Evolutionary conservation across 768 basidiomycete species (phyloP).

Genomic region (Suillus subaureus): DNA sequence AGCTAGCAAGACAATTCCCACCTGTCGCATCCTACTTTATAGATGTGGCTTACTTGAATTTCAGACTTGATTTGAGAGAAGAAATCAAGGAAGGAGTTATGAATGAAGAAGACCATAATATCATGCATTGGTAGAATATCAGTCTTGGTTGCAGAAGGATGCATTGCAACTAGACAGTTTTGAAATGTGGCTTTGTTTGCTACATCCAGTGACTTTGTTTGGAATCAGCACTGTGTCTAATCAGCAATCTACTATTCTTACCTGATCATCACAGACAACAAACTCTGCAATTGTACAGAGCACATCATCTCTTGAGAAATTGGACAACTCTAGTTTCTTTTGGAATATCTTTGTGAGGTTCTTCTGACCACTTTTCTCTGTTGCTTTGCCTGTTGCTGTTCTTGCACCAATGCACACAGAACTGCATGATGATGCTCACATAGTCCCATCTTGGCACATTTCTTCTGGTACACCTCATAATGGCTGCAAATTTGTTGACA

Average conservation of each 20-base stretch:
- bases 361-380: neutral
- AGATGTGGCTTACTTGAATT: constrained; percentile 16
- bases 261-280: constrained; percentile 22
- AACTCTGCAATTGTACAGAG: constrained; percentile 16
- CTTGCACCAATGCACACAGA: neutral
- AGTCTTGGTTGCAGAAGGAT: constrained; percentile 13
- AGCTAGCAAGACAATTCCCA: too few relatives aligned
- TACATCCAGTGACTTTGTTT: constrained; percentile 17
- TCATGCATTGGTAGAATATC: constrained; percentile 21
- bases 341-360: neutral
- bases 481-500: constrained; percentile 4
- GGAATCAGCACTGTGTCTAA: neutral
- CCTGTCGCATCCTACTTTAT: too few relatives aligned
- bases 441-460: neutral
- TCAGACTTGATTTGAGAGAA: constrained; percentile 9
- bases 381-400: neutral
- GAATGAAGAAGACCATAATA: constrained; percentile 18
- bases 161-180: constrained; percentile 21
- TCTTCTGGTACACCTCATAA: constrained; percentile 2
- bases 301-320: constrained; percentile 17
- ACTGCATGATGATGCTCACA: constrained; percentile 1
- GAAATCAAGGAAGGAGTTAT: constrained; percentile 18
- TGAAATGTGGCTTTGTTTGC: constrained; percentile 17
- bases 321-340: neutral
- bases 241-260: constrained; percentile 2